A percentile compares a stretch with the other conserved stretches of the same genome.
These are phyloP conservation scores for Stephania cephalantha DNA, from an alignment of 164 flowering plant genomes.

Conservation along the genomic window DNA sequence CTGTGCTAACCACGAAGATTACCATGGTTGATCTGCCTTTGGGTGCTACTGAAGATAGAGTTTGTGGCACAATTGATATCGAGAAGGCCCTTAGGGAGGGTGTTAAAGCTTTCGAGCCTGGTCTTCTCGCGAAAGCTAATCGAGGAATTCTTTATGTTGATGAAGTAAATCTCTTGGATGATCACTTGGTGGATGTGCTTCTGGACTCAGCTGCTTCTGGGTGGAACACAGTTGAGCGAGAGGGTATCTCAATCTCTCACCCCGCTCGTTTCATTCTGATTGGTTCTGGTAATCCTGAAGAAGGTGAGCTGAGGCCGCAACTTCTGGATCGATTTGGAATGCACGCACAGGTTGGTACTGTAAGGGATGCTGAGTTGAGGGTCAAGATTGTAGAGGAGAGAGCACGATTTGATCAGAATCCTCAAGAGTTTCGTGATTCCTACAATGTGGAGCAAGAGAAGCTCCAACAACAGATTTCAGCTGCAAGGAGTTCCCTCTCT, in stretches of 20 bases:
- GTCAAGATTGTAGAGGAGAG: conserved; percentile 97
- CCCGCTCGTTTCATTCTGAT: conserved; percentile 93
- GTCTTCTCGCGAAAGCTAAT: conserved; percentile 91
- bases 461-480: conserved; percentile 67
- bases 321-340: conserved; percentile 95
- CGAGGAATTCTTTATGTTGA: conserved; percentile 95
- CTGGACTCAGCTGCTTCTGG: conserved; percentile 96
- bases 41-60: conserved; percentile 95
- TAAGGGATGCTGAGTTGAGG: conserved; percentile 88
- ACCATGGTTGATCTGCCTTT: conserved; percentile 97
- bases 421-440: conserved; percentile 69
- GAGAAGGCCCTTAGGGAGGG: conserved; percentile 96
- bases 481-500: conserved; percentile 64
- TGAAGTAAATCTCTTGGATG: conserved; percentile 94
- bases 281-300: conserved; percentile 97
- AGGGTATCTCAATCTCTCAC: conserved; percentile 97
- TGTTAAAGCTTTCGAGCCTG: conserved; percentile 96
- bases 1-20: conserved; percentile 53
- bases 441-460: conserved; percentile 79
- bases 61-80: conserved; percentile 94
- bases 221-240: conserved; percentile 97
- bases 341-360: conserved; percentile 99
- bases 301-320: conserved; percentile 97
- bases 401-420: conserved; percentile 74
- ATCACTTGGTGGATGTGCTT: conserved; percentile 84